Base-by-base conservation (phyloP, 2,329 filamentous ascomycete species). In the Aureobasidium sp. region DNA sequence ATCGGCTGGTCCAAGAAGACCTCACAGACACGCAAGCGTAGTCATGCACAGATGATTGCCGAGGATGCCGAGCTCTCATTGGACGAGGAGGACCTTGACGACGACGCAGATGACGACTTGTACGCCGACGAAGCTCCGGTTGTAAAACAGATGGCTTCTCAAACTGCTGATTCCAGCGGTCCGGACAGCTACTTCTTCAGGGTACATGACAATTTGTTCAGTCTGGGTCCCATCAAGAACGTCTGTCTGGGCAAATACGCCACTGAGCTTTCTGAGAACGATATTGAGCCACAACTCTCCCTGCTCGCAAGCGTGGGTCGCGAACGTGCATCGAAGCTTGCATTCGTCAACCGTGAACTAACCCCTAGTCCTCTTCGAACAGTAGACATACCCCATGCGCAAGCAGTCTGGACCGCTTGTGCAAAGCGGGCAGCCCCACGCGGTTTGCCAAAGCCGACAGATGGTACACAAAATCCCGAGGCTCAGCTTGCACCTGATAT, bases 341-440 rank as follows among this genome's bases (percentile, higher is more conserved):
- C 90, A 5, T 80, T 94, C 47, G 77, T 97, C 62, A 92, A 90
- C 70, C 84, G 87, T 65, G 85, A 90, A 64, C 84, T 97, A 59
- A 86, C 90, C 61, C 90, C 92, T 1, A 83, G 82, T 61, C 82
- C 88, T 27, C 82, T 89, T 20, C 87, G 86, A 1, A 83, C 84
- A 26, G 87, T 90, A 67, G 84, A 87, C 53, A 86, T 94, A 53
- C 84, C 88, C 1, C 85, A 88, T 67, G 88, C 88, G 1, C 82
- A 87, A 63, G 87, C 86, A 1, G 82, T 95, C 63, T 97, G 93
- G 93, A 88, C 91, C 48, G 83, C 96, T 70, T 83, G 65, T 27
- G 67, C 62, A 3, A 62, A 63, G 20, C 48, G 24, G 7, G 48
- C 59, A 10, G 52, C 60, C 3, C 41, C 55, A 10, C 51, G 87